Evolutionary conservation across 371 early-diverging fungal genomes (phyloP).

Genomic region (Apophysomyces elegans): DNA sequence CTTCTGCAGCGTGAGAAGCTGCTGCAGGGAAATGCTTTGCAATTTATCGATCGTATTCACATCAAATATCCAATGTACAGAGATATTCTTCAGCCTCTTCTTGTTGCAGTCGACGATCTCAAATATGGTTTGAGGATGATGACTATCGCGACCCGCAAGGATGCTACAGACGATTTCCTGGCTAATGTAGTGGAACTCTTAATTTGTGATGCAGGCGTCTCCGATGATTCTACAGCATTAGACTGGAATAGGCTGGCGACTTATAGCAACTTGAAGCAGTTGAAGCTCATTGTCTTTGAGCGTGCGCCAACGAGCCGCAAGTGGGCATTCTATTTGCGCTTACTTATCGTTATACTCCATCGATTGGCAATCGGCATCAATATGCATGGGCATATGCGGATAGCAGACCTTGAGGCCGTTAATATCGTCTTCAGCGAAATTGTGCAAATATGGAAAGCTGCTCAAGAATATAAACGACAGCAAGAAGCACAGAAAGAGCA

Average conservation of each 20-base stretch:
- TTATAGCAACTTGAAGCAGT: conserved; percentile 39
- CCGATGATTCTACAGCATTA: conserved; percentile 36
- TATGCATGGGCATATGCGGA: conserved; percentile 56
- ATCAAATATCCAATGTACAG: conserved; percentile 66
- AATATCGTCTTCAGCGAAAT: conserved; percentile 67
- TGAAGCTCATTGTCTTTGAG: conserved; percentile 60
- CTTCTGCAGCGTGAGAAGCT: conserved; percentile 61
- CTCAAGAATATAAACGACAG: conserved; percentile 69
- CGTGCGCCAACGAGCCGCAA: conserved; percentile 53
- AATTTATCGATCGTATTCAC: conserved; percentile 70
- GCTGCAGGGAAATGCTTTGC: conserved; percentile 74
- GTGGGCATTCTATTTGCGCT: conserved; percentile 69
- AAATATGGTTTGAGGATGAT: conserved; percentile 78
- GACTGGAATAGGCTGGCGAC: conserved; percentile 56
- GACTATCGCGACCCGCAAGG: conserved; percentile 35
- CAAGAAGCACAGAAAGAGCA: conserved; percentile 73
- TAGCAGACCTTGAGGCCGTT: conserved; percentile 56
- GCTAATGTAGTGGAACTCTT: conserved; percentile 51
- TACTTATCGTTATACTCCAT: conserved; percentile 63
- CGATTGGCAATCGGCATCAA: conserved; percentile 57
- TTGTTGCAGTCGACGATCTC: conserved; percentile 73
- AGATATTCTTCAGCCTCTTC: conserved; percentile 80
- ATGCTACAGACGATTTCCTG: conserved; percentile 34
- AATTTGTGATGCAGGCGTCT: conserved; percentile 48
- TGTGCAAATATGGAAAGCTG: conserved; percentile 72